Conservation (phyloP, 805 yeast genomes). For the Metschnikowia lunata region DNA sequence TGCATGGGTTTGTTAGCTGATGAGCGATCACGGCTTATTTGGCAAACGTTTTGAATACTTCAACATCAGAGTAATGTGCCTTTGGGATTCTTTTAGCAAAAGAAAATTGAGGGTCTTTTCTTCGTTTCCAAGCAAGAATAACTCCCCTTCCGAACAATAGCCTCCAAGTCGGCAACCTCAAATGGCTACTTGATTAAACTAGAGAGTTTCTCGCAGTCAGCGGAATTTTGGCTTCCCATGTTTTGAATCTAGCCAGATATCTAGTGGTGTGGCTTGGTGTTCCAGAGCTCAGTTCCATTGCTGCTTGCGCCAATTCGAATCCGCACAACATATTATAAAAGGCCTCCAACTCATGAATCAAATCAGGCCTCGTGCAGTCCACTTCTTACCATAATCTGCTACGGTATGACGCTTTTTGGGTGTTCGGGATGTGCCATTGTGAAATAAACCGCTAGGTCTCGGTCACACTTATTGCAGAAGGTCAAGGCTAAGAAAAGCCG, state of each 20-base stretch:
- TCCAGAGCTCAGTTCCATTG: too few relatives aligned
- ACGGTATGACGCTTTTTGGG: too few relatives aligned
- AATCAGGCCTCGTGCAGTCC: too few relatives aligned
- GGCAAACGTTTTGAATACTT: constrained; percentile 15
- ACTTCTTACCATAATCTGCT: too few relatives aligned
- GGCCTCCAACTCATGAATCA: too few relatives aligned
- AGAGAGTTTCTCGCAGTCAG: constrained; percentile 23
- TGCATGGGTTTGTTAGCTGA: constrained; percentile 19
- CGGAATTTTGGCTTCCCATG: constrained; percentile 30
- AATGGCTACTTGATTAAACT: constrained; percentile 17
- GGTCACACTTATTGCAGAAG: too few relatives aligned
- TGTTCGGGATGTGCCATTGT: too few relatives aligned
- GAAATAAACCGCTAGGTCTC: too few relatives aligned
- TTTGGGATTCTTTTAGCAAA: constrained; percentile 13
- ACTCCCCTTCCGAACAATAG: constrained; percentile 12
- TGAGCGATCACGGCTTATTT: constrained; percentile 18
- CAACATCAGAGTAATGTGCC: constrained; percentile 13
- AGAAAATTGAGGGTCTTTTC: constrained; percentile 8
- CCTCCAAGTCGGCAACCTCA: constrained; percentile 9
- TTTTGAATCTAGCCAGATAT: constrained; percentile 8
- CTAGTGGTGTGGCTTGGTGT: constrained; percentile 6
- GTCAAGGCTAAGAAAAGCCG: too few relatives aligned
- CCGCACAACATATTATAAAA: too few relatives aligned
- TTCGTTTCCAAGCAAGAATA: constrained; percentile 10
- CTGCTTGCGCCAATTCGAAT: too few relatives aligned